These are phyloP conservation scores for Spergularia azorica DNA, from an alignment of 179 eudicot species.

Conservation along the genomic window DNA sequence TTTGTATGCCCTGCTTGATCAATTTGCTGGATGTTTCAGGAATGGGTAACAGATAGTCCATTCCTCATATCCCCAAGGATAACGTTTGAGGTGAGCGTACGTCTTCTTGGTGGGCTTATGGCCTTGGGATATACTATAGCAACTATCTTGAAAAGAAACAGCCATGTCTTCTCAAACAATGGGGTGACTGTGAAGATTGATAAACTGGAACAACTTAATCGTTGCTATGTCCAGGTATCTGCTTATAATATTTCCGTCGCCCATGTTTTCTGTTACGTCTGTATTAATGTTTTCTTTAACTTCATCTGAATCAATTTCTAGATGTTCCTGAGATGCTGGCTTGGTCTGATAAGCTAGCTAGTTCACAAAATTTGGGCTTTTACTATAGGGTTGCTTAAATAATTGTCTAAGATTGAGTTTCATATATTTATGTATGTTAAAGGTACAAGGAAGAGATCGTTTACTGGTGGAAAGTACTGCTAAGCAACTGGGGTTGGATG, in stretches of 20 bases:
- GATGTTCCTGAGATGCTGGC: background rate
- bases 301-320: background rate
- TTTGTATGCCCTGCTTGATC: constrained; percentile 2
- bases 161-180: constrained; percentile 80
- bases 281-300: background rate
- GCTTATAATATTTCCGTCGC: background rate
- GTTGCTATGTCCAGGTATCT: constrained; percentile 81
- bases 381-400: too few species aligned
- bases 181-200: constrained; percentile 87
- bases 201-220: constrained; percentile 86
- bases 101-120: constrained; percentile 98
- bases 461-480: constrained; percentile 61
- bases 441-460: constrained; percentile 86
- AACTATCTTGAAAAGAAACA: constrained; percentile 82
- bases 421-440: background rate
- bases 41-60: constrained; percentile 89
- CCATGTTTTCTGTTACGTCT: background rate
- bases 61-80: constrained; percentile 99
- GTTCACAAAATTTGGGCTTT: background rate
- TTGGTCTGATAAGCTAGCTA: background rate
- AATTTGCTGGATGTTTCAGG: constrained; percentile 46
- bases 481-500: constrained; percentile 80
- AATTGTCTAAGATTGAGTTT: background rate
- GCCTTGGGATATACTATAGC: constrained; percentile 97
- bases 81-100: constrained; percentile 95